Conservation (phyloP, 768 basidiomycete genomes). For the Rhizopogon vinicolor region DNA sequence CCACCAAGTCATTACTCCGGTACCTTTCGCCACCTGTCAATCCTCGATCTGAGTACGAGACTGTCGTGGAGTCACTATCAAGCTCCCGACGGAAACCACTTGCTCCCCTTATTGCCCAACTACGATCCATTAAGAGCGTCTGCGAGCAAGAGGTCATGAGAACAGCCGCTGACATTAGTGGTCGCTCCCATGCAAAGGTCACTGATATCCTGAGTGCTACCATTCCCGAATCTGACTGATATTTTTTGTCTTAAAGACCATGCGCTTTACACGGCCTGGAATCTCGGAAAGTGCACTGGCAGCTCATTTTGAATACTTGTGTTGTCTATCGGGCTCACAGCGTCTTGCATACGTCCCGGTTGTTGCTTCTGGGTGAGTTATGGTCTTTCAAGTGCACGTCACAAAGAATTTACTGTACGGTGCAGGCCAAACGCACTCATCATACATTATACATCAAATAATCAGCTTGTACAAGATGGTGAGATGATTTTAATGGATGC, state of each 20-base stretch:
- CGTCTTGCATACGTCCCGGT: slow-evolving; percentile 97
- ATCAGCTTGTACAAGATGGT: slow-evolving; percentile 62
- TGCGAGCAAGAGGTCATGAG: slow-evolving; percentile 80
- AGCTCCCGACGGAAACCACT: slow-evolving; percentile 46
- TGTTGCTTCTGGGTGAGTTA: slow-evolving; percentile 82
- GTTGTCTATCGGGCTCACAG: slow-evolving; percentile 73
- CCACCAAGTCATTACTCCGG: slow-evolving; percentile 54
- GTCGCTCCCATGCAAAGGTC: slow-evolving; percentile 80
- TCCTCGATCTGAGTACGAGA: slow-evolving; percentile 45
- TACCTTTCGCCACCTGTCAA: slow-evolving; percentile 31
- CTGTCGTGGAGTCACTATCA: slow-evolving; percentile 50
- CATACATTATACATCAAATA: slow-evolving; percentile 94
- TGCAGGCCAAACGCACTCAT: slow-evolving; percentile 79
- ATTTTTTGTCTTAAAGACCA: slow-evolving; percentile 48
- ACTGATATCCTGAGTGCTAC: slow-evolving; percentile 4
- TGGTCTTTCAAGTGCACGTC: neutral
- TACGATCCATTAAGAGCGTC: slow-evolving; percentile 77
- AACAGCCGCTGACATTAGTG: slow-evolving; percentile 83
- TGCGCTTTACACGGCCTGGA: slow-evolving; percentile 65
- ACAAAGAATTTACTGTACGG: neutral
- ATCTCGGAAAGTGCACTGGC: slow-evolving; percentile 57
- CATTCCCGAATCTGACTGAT: neutral
- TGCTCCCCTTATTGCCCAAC: slow-evolving; percentile 60
- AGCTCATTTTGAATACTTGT: slow-evolving; percentile 89
- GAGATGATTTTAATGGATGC: slow-evolving; percentile 89